Conservation (phyloP, 805 yeast genomes). For the Saturnispora halmiae region DNA sequence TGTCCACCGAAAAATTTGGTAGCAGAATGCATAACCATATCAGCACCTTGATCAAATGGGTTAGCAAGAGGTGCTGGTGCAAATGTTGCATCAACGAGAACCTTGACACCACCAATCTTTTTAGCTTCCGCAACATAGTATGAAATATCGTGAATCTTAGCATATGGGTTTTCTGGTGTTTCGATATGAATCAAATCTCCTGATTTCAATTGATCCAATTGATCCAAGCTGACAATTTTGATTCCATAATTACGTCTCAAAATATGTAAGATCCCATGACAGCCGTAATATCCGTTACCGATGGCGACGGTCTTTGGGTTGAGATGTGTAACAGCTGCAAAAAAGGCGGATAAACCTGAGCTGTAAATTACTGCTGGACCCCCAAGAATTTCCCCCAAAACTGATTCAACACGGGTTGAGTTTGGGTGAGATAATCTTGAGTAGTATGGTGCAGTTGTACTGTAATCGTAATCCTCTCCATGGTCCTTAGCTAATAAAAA, state of each 20-base stretch:
- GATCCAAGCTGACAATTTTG: conserved; percentile 40
- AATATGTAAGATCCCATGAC: conserved; percentile 59
- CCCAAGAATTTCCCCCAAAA: conserved; percentile 49
- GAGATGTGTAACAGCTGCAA: conserved; percentile 57
- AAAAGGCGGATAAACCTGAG: conserved; percentile 76
- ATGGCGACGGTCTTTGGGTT: conserved; percentile 67
- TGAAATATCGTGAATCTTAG: conserved; percentile 52
- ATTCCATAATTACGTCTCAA: conserved; percentile 53
- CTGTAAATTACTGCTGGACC: conserved; percentile 63
- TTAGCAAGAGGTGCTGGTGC: conserved; percentile 88
- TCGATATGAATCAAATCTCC: conserved; percentile 81
- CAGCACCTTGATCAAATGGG: conserved; percentile 78
- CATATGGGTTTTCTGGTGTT: conserved; percentile 83
- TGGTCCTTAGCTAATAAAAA: conserved; percentile 37
- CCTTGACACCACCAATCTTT: conserved; percentile 66
- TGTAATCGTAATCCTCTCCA: conserved; percentile 11
- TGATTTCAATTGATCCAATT: conserved; percentile 37
- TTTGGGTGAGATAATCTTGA: conserved; percentile 74
- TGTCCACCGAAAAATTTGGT: conserved; percentile 96
- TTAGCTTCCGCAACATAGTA: conserved; percentile 66
- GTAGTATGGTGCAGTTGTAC: conserved; percentile 38
- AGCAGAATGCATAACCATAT: conserved; percentile 85
- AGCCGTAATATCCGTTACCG: conserved; percentile 81
- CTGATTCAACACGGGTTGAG: conserved; percentile 54
- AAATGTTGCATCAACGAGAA: conserved; percentile 78